Base-by-base conservation (phyloP, 495 filamentous ascomycete species). In the Aspergillus bridgeri region DNA sequence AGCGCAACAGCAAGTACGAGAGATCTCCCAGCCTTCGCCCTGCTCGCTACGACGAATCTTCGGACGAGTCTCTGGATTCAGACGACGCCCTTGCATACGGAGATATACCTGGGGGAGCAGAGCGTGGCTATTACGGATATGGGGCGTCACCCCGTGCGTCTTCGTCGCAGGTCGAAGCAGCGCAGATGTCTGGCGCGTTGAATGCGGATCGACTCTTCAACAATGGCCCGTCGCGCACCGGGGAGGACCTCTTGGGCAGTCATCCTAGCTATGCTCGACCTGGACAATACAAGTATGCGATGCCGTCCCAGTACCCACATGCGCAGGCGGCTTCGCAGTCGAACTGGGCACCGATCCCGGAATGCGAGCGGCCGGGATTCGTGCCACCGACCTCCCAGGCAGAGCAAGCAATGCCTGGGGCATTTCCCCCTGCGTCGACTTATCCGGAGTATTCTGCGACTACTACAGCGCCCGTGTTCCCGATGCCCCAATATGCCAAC, bases 211-310 rank as follows among this genome's bases (percentile, higher is more conserved):
- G 33, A 4, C 48, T 24, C 23, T 53, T 24, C 22, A 52, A 48
- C 18, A 33, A 50, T 38, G 52, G 33, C 21, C 25, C 63, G 44
- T 57, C 61, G 42, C 59, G 58, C 21, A 18, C 24, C 2, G 42
- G 25, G 5, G 33, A 48, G 20, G 25, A n/a, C 19, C n/a, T n/a
- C 19, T 66, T 61, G 3, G 74, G 71, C 6, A 61, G 51, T 38
- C 70, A 78, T 55, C 66, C 76, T 2, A 75, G 74, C 48, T 86
- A 86, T 69, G 74, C 75, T 18, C 70, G 75, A 58, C 75, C 80
- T 0, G 71, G 72, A 24, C 72, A 67, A 43, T 84, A 74, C 61
- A 74, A 79, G 48, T 84, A 86, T 56, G 73, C 77, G 17, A 71
- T 72, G 58, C 68, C 76, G 0, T 56, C 65, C 53, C 73, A 79